Conservation (phyloP, 2,329 filamentous ascomycete species). For the Metarhizium humberi region DNA sequence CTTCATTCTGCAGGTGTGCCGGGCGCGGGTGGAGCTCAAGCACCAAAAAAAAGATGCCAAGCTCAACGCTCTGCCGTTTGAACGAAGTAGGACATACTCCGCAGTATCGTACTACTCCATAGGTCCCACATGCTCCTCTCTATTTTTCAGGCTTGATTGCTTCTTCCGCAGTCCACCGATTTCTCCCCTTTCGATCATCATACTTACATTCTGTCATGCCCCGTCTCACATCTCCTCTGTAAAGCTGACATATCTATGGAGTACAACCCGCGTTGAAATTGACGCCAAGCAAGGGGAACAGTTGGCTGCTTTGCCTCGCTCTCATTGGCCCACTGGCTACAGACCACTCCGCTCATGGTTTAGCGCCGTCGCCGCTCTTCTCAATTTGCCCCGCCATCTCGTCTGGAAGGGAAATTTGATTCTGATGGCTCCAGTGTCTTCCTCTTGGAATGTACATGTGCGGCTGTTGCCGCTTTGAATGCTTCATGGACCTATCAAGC, state of each 20-base stretch:
- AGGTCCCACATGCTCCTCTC: too few species aligned
- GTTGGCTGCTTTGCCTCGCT: not conserved
- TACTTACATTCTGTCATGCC: too few species aligned
- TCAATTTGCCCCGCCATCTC: not conserved
- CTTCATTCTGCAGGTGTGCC: too few species aligned
- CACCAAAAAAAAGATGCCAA: too few species aligned
- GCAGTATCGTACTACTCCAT: too few species aligned
- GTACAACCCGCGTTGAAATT: not conserved
- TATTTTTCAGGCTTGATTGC: too few species aligned
- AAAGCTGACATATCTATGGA: not conserved
- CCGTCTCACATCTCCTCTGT: not conserved
- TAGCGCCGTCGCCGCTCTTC: not conserved
- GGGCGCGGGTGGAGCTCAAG: too few species aligned
- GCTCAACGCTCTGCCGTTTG: too few species aligned
- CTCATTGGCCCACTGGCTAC: not conserved
- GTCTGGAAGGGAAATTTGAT: not conserved
- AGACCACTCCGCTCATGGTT: not conserved
- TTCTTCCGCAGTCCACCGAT: too few species aligned
- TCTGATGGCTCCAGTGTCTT: not conserved
- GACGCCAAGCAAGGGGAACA: not conserved
- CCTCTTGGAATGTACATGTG: not conserved
- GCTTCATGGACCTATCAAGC: too few species aligned
- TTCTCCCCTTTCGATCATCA: too few species aligned
- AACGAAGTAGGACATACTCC: too few species aligned
- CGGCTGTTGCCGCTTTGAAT: not conserved